phyloP scores from a whole-genome alignment of 2,329 filamentous ascomycete species.

The Aspergillus hiratsukae region DNA sequence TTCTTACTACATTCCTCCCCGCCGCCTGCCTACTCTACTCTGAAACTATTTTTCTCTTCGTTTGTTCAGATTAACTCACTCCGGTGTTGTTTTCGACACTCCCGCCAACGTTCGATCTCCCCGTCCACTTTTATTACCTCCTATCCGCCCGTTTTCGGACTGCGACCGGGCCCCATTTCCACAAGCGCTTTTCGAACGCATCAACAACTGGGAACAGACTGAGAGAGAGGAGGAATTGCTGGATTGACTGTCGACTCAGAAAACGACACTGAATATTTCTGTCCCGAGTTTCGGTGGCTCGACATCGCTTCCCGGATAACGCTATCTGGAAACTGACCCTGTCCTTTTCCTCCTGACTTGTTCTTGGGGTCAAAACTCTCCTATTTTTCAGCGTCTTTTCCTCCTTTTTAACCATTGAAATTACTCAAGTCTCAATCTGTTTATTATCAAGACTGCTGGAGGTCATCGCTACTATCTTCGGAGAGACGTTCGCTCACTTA shows the following conservation, averaged over 20 bases:
- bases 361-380: constrained; percentile 2
- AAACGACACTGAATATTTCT: constrained; percentile 16
- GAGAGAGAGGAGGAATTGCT: neutral
- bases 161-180: constrained; percentile 5
- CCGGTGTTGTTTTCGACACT: constrained; percentile 4
- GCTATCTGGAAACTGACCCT: constrained; percentile 9
- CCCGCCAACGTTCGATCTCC: neutral
- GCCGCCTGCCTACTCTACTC: neutral
- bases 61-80: constrained; percentile 8
- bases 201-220: neutral
- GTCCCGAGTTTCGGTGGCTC: constrained; percentile 15
- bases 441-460: neutral
- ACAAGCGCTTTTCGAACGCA: constrained; percentile 4
- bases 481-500: constrained; percentile 8
- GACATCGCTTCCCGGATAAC: constrained; percentile 15
- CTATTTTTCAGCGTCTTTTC: constrained; percentile 9
- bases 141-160: constrained; percentile 14
- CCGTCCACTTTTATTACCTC: neutral
- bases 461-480: neutral
- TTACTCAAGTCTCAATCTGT: neutral
- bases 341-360: constrained; percentile 6
- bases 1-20: neutral
- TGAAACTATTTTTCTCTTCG: constrained; percentile 2
- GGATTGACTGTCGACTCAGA: constrained; percentile 2
- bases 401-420: neutral